Evolutionary conservation across 2,329 filamentous ascomycete genomes (phyloP), one percentile per base, ranked within the genome.

Genomic region (Myriosclerotinia curreyana): DNA sequence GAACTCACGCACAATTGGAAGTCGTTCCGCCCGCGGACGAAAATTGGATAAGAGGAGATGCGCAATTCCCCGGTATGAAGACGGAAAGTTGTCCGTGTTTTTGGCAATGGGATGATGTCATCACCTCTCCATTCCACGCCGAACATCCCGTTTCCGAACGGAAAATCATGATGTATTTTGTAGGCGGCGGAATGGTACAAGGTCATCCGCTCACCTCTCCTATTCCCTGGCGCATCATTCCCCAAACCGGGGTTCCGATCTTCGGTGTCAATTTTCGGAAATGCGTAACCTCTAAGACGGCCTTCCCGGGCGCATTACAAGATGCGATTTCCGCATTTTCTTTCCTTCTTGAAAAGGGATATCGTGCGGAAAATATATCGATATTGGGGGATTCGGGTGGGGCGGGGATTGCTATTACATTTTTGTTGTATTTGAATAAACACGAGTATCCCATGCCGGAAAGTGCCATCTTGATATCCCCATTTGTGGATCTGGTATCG

Each of bases 241-340:
- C 17, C 2, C n/a, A 17, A 48, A 48, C n/a, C 2, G 14, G 31
- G 2, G 17, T 48, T 6, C 20, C 40, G 8, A 36, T 58, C 11
- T 48, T 58, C 42, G 3, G n/a, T n/a, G 31, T 48, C 42, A 48
- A 58, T 22, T 58, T 36, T 14, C 42, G 55, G 1, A 58, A 58
- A 48, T 58, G 55, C 2, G 42, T 48, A 4, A 48, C 28, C 1
- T 22, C 42, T 14, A 36, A 36, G n/a, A 58, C 38, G 12, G 42
- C 55, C 0, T 48, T 58, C 36, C 55, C n/a, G 17, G 42, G 28
- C 12, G 42, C 42, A 4, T 17, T 58, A 2, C 42, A 58, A 36
- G 55, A 58, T 36, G 55, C 42, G 0, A 3, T 48, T 5, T 58
- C 55, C 3, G 40, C 42, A 6, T 22, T 46, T 22, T 5, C 1